Conservation (phyloP, 305 asterid species). For the Ilex paraguariensis region DNA sequence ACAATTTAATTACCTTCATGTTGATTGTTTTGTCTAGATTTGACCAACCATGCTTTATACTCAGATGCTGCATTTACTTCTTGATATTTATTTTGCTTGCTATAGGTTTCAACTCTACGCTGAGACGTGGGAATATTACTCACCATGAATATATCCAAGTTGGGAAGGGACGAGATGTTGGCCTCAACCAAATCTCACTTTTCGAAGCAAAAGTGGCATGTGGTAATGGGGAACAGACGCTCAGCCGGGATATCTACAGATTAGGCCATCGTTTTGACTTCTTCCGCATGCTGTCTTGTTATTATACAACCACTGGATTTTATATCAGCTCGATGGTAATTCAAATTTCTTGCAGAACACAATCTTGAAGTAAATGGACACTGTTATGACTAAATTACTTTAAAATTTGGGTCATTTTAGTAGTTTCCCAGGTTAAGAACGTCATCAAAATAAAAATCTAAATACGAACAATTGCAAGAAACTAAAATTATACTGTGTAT, state of each 20-base stretch:
- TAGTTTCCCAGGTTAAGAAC: too few species aligned
- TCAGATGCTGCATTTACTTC: conserved; percentile 5
- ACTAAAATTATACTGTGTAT: too few species aligned
- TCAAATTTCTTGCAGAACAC: not conserved
- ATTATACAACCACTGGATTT: conserved; percentile 87
- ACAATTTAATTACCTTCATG: conserved; percentile 1
- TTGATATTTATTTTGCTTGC: conserved; percentile 13
- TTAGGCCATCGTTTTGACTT: conserved; percentile 98
- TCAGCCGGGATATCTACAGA: conserved; percentile 97
- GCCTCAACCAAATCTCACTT: conserved; percentile 95
- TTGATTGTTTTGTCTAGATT: not conserved
- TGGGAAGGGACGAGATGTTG: conserved; percentile 98
- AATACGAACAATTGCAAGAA: too few species aligned
- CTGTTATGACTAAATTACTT: too few species aligned
- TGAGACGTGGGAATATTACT: conserved; percentile 92
- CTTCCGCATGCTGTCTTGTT: conserved; percentile 95
- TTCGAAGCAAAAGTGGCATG: conserved; percentile 99
- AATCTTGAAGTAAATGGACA: too few species aligned
- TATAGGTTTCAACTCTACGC: conserved; percentile 88
- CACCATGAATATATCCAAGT: conserved; percentile 98
- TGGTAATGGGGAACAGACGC: conserved; percentile 98
- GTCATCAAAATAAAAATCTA: too few species aligned
- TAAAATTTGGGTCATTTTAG: too few species aligned
- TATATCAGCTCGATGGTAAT: conserved; percentile 94
- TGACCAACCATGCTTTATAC: not conserved